phyloP scores from a whole-genome alignment of 106 monocot genomes.

The Allium fistulosum region DNA sequence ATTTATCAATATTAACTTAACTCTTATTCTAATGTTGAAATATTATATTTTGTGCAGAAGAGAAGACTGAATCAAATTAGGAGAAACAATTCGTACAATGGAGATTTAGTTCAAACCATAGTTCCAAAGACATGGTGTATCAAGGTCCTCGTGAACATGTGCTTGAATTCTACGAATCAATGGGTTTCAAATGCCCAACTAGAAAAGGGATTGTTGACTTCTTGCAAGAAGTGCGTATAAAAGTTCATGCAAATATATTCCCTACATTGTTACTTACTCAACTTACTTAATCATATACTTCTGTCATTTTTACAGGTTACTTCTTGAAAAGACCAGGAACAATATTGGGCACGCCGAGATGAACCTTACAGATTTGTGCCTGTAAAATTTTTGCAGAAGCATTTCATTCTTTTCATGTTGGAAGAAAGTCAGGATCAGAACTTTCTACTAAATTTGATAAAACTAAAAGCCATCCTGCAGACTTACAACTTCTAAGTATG shows the following conservation, averaged over 20 bases:
- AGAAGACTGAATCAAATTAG: no score
- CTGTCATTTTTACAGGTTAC: conserved; percentile 20
- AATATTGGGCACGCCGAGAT: conserved; percentile 30
- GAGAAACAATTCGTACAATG: no score
- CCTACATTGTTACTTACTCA: background rate
- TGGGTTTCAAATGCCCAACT: conserved; percentile 35
- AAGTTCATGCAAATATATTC: background rate
- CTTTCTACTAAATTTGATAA: conserved; percentile 34
- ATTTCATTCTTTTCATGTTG: conserved; percentile 37
- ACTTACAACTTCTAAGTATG: conserved; percentile 32
- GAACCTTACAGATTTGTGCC: conserved; percentile 31
- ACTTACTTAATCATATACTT: background rate
- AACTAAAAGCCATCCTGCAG: conserved; percentile 38
- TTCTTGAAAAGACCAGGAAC: conserved; percentile 43
- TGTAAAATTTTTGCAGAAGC: conserved; percentile 16
- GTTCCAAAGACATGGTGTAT: conserved; percentile 3
- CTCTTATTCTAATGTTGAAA: no score
- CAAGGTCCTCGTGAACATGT: conserved; percentile 30
- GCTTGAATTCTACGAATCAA: conserved; percentile 31
- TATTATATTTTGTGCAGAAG: no score
- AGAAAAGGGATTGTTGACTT: conserved; percentile 38
- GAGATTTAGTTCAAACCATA: no score
- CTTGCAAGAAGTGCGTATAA: conserved; percentile 28
- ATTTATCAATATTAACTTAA: no score
- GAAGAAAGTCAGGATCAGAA: conserved; percentile 17